Percentiles rank a stretch among this genome's conserved stretches.
Evolutionary conservation across 257 asterid species (phyloP).

Genomic region (Verbascum thapsus): DNA sequence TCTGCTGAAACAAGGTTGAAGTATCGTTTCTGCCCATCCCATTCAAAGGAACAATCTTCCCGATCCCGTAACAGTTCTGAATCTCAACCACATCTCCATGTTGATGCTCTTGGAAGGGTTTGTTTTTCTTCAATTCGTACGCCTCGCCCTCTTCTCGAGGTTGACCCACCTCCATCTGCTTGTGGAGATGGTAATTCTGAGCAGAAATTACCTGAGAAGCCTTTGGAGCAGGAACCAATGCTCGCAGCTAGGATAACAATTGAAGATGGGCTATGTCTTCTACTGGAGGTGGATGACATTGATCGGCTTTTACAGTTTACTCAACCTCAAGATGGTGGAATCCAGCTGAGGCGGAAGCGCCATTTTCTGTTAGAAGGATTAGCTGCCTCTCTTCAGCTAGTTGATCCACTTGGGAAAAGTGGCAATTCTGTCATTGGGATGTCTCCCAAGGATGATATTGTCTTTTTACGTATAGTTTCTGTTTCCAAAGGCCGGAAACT

Average conservation of each 20-base stretch:
- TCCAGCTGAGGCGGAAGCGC: slow-evolving; percentile 75
- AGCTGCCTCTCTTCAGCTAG: slow-evolving; percentile 95
- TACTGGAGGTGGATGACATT: slow-evolving; percentile 83
- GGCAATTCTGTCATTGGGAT: slow-evolving; percentile 55
- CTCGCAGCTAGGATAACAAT: slow-evolving; percentile 83
- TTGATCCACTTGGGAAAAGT: slow-evolving; percentile 85
- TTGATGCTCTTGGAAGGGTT: slow-evolving; percentile 84
- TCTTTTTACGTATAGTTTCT: slow-evolving; percentile 74
- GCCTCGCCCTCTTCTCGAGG: slow-evolving; percentile 78
- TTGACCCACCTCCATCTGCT: slow-evolving; percentile 77
- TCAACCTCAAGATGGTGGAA: slow-evolving; percentile 80
- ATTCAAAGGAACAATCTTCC: slow-evolving; percentile 64
- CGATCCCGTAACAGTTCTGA: slow-evolving; percentile 76
- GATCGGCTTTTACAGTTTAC: slow-evolving; percentile 69
- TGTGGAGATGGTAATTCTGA: slow-evolving; percentile 67
- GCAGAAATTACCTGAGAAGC: slow-evolving; percentile 58
- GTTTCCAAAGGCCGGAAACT: slow-evolving; percentile 88
- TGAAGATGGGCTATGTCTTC: slow-evolving; percentile 77
- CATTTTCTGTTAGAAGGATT: slow-evolving; percentile 83
- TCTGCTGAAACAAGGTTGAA: slow-evolving; percentile 62
- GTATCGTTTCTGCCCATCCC: slow-evolving; percentile 72
- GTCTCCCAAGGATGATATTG: slow-evolving; percentile 82
- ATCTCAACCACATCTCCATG: slow-evolving; percentile 79
- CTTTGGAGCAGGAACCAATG: slow-evolving; percentile 89
- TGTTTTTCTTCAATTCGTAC: slow-evolving; percentile 82